Percentiles rank a stretch among this genome's conserved stretches.
Conservation (phyloP, 2,329 filamentous ascomycete species). For the Phoma sp. region DNA sequence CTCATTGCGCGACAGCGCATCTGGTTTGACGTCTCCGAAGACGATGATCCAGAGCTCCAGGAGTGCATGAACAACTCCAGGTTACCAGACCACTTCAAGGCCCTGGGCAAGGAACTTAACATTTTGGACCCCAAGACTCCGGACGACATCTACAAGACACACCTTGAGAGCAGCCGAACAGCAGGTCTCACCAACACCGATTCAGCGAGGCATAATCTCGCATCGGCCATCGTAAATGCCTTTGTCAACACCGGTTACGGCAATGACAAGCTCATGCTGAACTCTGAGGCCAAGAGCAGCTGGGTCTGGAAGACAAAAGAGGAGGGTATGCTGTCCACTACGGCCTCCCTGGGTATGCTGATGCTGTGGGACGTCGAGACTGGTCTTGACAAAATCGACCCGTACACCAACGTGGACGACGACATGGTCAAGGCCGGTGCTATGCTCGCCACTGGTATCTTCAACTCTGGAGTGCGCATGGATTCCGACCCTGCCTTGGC, state of each 20-base stretch:
- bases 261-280: conserved; percentile 97
- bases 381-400: conserved; percentile 91
- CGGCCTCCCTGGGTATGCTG: conserved; percentile 89
- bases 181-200: conserved; percentile 93
- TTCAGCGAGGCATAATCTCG: conserved; percentile 93
- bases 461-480: conserved; percentile 88
- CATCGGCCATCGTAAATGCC: conserved; percentile 93
- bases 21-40: conserved; percentile 73
- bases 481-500: conserved; percentile 91
- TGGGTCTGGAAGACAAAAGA: conserved; percentile 99
- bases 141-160: conserved; percentile 99
- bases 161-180: conserved; percentile 92
- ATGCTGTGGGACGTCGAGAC: conserved; percentile 93
- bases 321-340: conserved; percentile 95
- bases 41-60: conserved; percentile 74
- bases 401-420: conserved; percentile 85
- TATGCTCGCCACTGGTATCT: conserved; percentile 90
- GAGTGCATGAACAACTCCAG: conserved; percentile 89
- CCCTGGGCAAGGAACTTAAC: conserved; percentile 92
- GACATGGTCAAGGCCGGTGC: conserved; percentile 88
- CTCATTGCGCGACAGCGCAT: conserved; percentile 91
- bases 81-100: conserved; percentile 90
- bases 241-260: conserved; percentile 97
- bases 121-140: conserved; percentile 95
- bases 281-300: conserved; percentile 78